Conservation (phyloP, 2,329 filamentous ascomycete species). For the Aspergillus persii region DNA sequence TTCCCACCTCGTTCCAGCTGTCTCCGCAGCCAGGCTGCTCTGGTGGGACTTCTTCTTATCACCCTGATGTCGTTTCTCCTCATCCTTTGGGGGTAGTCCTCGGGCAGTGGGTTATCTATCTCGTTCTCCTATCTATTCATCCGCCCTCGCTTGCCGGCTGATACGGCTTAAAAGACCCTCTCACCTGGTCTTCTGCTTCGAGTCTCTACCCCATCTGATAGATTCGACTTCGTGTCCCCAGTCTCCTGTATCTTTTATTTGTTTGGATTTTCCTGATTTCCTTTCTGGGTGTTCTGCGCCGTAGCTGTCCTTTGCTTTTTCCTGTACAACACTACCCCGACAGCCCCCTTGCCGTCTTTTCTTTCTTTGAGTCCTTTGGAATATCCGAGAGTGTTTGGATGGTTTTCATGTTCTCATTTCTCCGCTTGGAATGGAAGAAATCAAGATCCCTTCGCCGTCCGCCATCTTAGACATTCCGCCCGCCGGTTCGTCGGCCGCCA, state of each 20-base stretch:
- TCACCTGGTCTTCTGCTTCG: constrained; percentile 11
- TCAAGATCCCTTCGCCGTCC: constrained; percentile 60
- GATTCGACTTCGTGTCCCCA: not conserved
- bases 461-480: constrained; percentile 47
- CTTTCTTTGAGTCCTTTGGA: not conserved
- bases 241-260: not conserved
- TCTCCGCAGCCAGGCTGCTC: constrained; percentile 22
- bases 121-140: constrained; percentile 11
- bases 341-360: not conserved
- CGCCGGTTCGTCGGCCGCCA: constrained; percentile 22
- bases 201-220: not conserved
- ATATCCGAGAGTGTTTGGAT: not conserved
- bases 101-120: constrained; percentile 22
- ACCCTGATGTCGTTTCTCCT: constrained; percentile 21
- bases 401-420: constrained; percentile 14
- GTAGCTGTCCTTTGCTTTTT: not conserved
- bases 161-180: constrained; percentile 8
- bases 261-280: not conserved
- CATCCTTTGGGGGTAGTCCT: constrained; percentile 14
- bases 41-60: constrained; percentile 21
- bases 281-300: not conserved
- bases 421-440: constrained; percentile 53
- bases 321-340: not conserved
- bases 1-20: constrained; percentile 20
- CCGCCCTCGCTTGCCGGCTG: constrained; percentile 6